Evolutionary conservation across 345 rosid species (phyloP).

Genomic region (Dovyalis caffra): DNA sequence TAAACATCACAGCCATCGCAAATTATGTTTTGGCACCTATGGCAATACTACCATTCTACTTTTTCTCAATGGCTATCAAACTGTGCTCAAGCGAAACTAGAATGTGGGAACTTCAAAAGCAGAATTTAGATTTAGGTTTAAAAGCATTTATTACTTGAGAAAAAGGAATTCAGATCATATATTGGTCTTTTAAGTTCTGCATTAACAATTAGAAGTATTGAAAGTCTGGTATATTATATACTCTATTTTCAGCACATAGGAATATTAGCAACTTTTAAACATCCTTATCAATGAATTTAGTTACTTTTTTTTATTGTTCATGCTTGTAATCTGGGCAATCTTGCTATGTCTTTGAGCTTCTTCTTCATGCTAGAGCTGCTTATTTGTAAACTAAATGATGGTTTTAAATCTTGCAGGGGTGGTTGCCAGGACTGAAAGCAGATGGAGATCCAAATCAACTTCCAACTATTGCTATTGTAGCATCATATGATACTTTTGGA

Average conservation of each 20-base stretch:
- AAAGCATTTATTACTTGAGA: background rate
- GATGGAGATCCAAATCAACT: conserved; percentile 90
- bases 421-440: conserved; percentile 87
- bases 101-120: background rate
- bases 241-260: background rate
- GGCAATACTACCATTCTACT: background rate
- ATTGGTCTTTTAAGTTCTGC: background rate
- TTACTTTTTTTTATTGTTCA: background rate
- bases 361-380: conserved; percentile 7
- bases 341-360: background rate
- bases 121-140: background rate
- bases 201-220: background rate
- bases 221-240: no score
- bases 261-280: background rate
- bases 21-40: background rate
- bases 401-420: conserved; percentile 60
- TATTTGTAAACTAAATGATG: conserved; percentile 15
- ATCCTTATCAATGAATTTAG: background rate
- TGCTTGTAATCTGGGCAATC: background rate
- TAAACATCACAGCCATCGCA: background rate
- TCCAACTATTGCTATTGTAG: conserved; percentile 92
- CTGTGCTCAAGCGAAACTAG: background rate
- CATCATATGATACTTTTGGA: conserved; percentile 95
- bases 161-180: background rate
- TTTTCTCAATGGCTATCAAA: background rate